Base-by-base conservation (phyloP, 306 rosid species). In the Comarum palustre region DNA sequence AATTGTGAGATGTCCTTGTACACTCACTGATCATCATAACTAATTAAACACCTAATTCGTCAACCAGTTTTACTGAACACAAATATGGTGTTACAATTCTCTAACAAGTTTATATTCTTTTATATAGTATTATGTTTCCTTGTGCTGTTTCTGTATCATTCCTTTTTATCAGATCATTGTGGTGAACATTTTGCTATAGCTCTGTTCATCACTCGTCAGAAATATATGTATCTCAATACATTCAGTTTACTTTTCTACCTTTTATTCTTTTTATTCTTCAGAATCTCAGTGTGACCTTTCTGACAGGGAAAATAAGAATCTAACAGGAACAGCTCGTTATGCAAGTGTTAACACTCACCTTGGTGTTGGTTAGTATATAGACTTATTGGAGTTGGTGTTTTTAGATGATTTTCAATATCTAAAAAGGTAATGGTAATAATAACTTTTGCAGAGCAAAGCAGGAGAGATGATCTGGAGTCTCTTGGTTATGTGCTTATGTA, bases 271-370 rank as follows among this genome's bases (percentile, higher is more conserved):
- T 42, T 22, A 17, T 24, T 9, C 38, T 36, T n/a, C 50, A 16
- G 4, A 42, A 74, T 75, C 17, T 66, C 38, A 72, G 41, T 63
- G 19, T 47, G 66, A 45, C 52, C 22, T 73, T 63, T 67, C 19
- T 83, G 43, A 66, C 91, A 94, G 99, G 80, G 99, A 94, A 89
- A 91, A 94, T 88, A 94, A 94, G 89, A 94, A 94, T 86, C 96
- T 94, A 76, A 94, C 99, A 5, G 99, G 99, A 80, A 94, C 99
- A 66, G 99, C 99, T 75, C 99, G 99, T 47, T 94, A 94, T 89
- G 98, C 98, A 62, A 94, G 98, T 91, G 94, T 94, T 83, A 91
- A 91, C 79, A 94, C 98, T 67, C 98, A 94, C 83, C 90, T 91
- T 71, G 99, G 99, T 73, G 96, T 94, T 84, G 99, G 99, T 92